Evolutionary conservation across 139 green algal genomes (phyloP), one percentile per base, ranked within the genome.

Genomic region (Yamagishiella unicocca): DNA sequence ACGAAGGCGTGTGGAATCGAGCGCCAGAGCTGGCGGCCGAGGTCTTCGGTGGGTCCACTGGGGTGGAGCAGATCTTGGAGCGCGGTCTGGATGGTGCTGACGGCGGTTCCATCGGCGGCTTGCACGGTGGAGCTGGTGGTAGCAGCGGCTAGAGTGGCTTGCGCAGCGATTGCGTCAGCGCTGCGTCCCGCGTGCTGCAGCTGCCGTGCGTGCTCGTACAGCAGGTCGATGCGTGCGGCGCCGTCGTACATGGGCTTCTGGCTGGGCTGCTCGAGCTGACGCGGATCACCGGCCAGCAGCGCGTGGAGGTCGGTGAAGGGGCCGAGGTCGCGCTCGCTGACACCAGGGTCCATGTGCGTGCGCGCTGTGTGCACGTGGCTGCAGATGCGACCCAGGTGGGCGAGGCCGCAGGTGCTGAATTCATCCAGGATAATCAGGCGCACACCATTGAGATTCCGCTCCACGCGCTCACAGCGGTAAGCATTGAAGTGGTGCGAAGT

Each of bases 391-490:
- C 22, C 70, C 40, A 37, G 38, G 70, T 78, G 70, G 4, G 40
- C 2, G 6, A 55, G 24, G 40, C 70, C 37, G 70, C 70, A 61
- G 21, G 70, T 78, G 40, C 70, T 78, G 70, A 78, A 78, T 42
- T 78, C 70, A 24, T 78, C 70, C 70, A 78, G 19, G 40, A 78
- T 29, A 42, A 78, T 78, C 40, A 78, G 38, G 4, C 70, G 70
- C 10, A 37, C 40, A 24, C 40, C 40, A 42, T 25, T 35, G 24
- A 78, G 70, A 24, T 78, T 35, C 2, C 22, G 22, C 70, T 78
- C 70, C 22, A 78, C 4, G 22, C 40, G 40, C 6, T 45, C 14
- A 4, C 19, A 0, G 3, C 8, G 9, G 0, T 8, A 12, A 4
- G 2, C 3, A 5, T 4, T 29, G 27, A 75, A 75, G 35, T 14